Conservation (phyloP, 805 yeast species). For the Teunomyces panamensis region DNA sequence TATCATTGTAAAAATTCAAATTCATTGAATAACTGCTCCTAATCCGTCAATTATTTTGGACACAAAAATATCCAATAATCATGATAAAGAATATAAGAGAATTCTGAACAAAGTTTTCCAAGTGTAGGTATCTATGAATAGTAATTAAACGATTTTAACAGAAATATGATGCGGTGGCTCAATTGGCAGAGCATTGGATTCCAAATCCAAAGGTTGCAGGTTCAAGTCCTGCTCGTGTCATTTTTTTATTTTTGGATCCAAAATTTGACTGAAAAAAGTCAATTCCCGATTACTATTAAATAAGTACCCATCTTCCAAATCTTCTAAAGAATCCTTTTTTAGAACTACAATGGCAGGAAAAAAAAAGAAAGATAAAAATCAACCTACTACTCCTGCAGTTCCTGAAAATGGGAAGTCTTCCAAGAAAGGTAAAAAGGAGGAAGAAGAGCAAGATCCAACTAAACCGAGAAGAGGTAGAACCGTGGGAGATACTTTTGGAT, state of each 20-base stretch:
- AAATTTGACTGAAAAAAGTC: too few species aligned
- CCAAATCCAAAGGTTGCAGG: slow-evolving; percentile 85
- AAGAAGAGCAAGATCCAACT: slow-evolving; percentile 1
- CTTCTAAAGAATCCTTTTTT: too few species aligned
- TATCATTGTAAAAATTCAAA: too few species aligned
- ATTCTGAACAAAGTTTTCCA: too few species aligned
- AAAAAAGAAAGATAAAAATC: slow-evolving; percentile 6
- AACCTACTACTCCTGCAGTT: neutral
- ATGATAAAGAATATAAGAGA: too few species aligned
- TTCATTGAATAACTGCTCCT: too few species aligned
- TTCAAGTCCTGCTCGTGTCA: slow-evolving; percentile 85
- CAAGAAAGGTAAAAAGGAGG: slow-evolving; percentile 7
- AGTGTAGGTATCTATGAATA: too few species aligned
- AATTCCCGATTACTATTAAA: too few species aligned
- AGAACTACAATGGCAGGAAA: slow-evolving; percentile 6
- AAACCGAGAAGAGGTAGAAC: slow-evolving; percentile 41
- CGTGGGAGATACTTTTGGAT: slow-evolving; percentile 61
- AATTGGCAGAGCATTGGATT: slow-evolving; percentile 76
- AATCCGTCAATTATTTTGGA: too few species aligned
- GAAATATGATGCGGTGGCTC: slow-evolving; percentile 65
- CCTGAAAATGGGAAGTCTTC: slow-evolving; percentile 4
- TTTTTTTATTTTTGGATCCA: slow-evolving; percentile 3
- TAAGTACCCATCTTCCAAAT: too few species aligned
- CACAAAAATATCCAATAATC: too few species aligned
- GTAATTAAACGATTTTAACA: neutral